These are phyloP conservation scores for Boletus rubroflammeus DNA, from an alignment of 768 basidiomycete species.

Conservation along the genomic window DNA sequence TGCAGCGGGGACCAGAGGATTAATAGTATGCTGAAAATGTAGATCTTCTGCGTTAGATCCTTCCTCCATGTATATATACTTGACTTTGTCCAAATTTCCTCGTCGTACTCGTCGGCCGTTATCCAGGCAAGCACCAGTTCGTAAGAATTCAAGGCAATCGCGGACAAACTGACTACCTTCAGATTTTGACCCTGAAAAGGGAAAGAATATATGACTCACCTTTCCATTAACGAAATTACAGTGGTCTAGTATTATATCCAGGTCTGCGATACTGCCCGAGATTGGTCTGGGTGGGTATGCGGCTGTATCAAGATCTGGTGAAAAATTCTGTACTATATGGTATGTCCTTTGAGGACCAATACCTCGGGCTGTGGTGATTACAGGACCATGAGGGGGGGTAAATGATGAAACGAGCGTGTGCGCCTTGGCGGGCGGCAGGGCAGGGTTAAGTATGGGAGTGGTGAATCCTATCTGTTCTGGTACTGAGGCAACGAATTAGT, in stretches of 20 bases:
- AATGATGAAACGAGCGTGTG: constrained; percentile 48
- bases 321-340: constrained; percentile 48
- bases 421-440: constrained; percentile 50
- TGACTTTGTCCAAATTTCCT: constrained; percentile 71
- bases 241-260: constrained; percentile 82
- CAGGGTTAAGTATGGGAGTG: constrained; percentile 60
- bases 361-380: constrained; percentile 51
- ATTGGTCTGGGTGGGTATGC: constrained; percentile 84
- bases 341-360: constrained; percentile 74
- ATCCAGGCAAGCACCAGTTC: constrained; percentile 82
- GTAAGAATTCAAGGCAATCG: constrained; percentile 87
- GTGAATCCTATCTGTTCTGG: constrained; percentile 59
- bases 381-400: constrained; percentile 39
- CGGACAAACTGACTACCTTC: constrained; percentile 70
- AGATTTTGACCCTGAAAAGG: not conserved
- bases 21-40: constrained; percentile 4
- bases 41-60: constrained; percentile 19
- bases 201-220: constrained; percentile 36
- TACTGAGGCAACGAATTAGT: constrained; percentile 40
- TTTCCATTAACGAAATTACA: constrained; percentile 79
- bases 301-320: constrained; percentile 52
- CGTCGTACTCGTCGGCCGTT: constrained; percentile 68
- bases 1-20: constrained; percentile 21
- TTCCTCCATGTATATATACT: constrained; percentile 72
- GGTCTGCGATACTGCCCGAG: constrained; percentile 77